These are phyloP conservation scores for Alnus glutinosa DNA, from an alignment of 306 rosid species.

Conservation along the genomic window DNA sequence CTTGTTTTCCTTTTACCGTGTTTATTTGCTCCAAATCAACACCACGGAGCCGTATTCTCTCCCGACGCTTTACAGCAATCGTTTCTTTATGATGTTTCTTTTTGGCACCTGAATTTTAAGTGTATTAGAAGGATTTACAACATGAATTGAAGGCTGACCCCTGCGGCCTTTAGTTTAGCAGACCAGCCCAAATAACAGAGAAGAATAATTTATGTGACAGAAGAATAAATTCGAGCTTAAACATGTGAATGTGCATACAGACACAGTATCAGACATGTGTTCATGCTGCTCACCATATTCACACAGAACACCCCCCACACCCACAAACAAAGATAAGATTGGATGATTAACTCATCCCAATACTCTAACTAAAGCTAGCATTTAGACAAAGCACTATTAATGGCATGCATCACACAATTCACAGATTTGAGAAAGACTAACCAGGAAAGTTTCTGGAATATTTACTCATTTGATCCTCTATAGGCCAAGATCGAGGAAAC, in stretches of 20 bases:
- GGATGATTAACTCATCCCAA: not conserved
- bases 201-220: not conserved
- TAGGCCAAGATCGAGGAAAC: slow-evolving; percentile 80
- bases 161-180: not conserved
- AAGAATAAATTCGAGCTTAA: not conserved
- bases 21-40: slow-evolving; percentile 79
- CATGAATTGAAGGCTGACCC: slow-evolving; percentile 2
- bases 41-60: slow-evolving; percentile 72
- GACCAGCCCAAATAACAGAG: not conserved
- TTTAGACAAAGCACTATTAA: not conserved
- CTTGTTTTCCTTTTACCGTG: slow-evolving; percentile 41
- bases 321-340: not conserved
- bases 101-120: slow-evolving; percentile 59
- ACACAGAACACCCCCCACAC: not conserved
- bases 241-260: not conserved
- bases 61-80: slow-evolving; percentile 69
- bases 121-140: slow-evolving; percentile 23
- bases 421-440: slow-evolving; percentile 26
- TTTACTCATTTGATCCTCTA: slow-evolving; percentile 60
- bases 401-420: not conserved
- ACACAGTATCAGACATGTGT: not conserved
- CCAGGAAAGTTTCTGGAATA: slow-evolving; percentile 65
- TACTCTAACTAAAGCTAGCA: not conserved
- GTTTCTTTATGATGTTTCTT: slow-evolving; percentile 76
- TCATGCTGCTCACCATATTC: not conserved